Percentiles rank a stretch among this genome's conserved stretches.
These are phyloP conservation scores for Mycena sp. DNA, from an alignment of 1,284 basidiomycete species.

Conservation along the genomic window DNA sequence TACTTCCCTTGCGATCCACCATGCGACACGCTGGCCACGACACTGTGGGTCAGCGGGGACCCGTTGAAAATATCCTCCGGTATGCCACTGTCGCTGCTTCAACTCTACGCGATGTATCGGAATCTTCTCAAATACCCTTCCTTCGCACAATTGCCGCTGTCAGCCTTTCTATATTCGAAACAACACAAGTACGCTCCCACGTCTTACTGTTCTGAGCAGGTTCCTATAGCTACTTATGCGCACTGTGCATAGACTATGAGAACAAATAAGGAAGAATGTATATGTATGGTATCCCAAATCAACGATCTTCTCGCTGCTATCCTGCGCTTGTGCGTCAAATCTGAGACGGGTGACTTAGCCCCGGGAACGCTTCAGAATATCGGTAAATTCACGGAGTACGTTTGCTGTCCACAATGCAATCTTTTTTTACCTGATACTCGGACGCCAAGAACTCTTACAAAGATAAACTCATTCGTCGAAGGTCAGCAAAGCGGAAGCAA, in stretches of 20 bases:
- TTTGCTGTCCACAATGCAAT: background rate
- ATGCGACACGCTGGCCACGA: no score
- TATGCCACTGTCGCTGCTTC: conserved; percentile 14
- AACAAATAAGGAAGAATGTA: conserved; percentile 16
- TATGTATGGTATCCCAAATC: conserved; percentile 5
- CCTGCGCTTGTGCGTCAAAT: conserved; percentile 1
- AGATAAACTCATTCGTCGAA: conserved; percentile 10
- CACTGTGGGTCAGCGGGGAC: no score
- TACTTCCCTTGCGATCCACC: no score
- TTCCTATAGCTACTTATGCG: background rate
- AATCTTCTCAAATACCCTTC: conserved; percentile 4
- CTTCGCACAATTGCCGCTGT: conserved; percentile 21
- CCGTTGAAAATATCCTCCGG: background rate
- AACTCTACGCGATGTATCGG: conserved; percentile 5
- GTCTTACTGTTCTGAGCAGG: background rate
- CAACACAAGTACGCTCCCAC: background rate
- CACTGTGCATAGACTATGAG: conserved; percentile 11
- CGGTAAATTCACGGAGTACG: conserved; percentile 9
- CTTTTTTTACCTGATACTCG: background rate
- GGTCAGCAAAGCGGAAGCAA: conserved; percentile 14
- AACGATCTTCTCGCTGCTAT: conserved; percentile 17
- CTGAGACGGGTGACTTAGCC: conserved; percentile 1
- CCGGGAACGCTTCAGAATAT: conserved; percentile 12
- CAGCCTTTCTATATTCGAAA: conserved; percentile 12
- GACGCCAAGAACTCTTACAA: conserved; percentile 12